A percentile compares a stretch with the other conserved stretches of the same genome.
phyloP scores from a whole-genome alignment of 2,329 filamentous ascomycete genomes.

The Thielaviopsis punctulata region DNA sequence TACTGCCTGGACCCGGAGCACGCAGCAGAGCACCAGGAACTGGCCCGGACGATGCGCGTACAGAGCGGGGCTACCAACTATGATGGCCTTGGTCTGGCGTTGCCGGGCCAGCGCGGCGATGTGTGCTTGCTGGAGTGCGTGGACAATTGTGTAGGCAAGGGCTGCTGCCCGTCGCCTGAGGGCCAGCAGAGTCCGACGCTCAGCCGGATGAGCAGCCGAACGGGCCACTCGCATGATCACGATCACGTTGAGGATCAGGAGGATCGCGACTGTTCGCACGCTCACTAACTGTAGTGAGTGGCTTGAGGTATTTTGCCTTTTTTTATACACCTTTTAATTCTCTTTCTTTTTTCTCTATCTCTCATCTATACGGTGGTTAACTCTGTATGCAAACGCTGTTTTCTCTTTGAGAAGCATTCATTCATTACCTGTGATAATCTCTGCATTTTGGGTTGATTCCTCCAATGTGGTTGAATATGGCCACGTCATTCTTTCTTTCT shows the following conservation, averaged over 20 bases:
- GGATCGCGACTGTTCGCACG: constrained; percentile 6
- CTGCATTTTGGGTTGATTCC: too few species aligned
- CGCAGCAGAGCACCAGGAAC: constrained; percentile 22
- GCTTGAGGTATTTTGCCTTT: not conserved
- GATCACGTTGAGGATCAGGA: constrained; percentile 5
- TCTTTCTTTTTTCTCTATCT: not conserved
- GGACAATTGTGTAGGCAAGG: constrained; percentile 28
- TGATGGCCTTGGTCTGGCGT: constrained; percentile 17
- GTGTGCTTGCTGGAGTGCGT: constrained; percentile 35
- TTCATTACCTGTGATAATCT: too few species aligned
- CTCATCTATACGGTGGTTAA: too few species aligned
- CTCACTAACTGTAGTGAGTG: not conserved
- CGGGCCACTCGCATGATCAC: constrained; percentile 4
- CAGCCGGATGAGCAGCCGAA: constrained; percentile 7
- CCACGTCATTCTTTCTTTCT: too few species aligned
- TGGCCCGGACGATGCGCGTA: constrained; percentile 20
- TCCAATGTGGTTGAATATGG: too few species aligned
- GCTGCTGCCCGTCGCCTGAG: constrained; percentile 23
- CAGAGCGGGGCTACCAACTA: constrained; percentile 20
- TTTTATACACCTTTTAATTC: not conserved
- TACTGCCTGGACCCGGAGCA: constrained; percentile 43
- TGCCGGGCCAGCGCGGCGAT: constrained; percentile 16
- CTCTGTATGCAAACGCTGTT: too few species aligned
- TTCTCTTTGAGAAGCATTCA: too few species aligned
- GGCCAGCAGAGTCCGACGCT: constrained; percentile 7